A percentile compares a stretch with the other conserved stretches of the same genome.
Evolutionary conservation across 1,284 basidiomycete genomes (phyloP).

Genomic region (Trichosporon asahii): DNA sequence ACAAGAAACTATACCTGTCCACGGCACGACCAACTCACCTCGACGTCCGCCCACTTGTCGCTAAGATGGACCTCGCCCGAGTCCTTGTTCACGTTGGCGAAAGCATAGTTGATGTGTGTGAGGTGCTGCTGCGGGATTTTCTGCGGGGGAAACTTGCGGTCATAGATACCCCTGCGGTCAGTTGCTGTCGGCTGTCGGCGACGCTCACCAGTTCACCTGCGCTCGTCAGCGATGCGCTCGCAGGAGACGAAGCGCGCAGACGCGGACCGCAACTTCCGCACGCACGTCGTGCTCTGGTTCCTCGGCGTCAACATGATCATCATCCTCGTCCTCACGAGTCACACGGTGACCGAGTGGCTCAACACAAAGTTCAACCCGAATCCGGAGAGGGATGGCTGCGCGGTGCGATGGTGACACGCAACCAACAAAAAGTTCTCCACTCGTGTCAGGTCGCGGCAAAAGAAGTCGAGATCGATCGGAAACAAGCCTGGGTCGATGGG

Average conservation of each 20-base stretch:
- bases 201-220: conserved; percentile 38
- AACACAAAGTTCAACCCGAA: conserved; percentile 51
- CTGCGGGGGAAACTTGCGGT: conserved; percentile 70
- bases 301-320: conserved; percentile 79
- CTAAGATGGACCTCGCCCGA: conserved; percentile 68
- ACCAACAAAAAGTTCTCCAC: conserved; percentile 4
- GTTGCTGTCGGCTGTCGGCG: background rate
- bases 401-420: conserved; percentile 7
- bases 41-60: conserved; percentile 76
- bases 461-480: background rate
- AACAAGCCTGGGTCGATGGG: background rate
- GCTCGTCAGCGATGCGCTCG: conserved; percentile 72
- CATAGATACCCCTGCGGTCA: conserved; percentile 77
- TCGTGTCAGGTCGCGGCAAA: conserved; percentile 10
- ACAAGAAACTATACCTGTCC: no score
- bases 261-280: conserved; percentile 51
- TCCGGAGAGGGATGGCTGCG: conserved; percentile 18
- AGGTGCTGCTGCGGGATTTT: conserved; percentile 64
- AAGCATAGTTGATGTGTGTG: conserved; percentile 85
- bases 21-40: conserved; percentile 62
- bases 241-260: conserved; percentile 85
- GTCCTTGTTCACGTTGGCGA: conserved; percentile 70
- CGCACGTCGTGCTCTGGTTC: conserved; percentile 81
- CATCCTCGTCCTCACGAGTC: conserved; percentile 77
- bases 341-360: conserved; percentile 60